phyloP scores from a whole-genome alignment of 1,284 basidiomycete species.

The Takashimella koratensis region DNA sequence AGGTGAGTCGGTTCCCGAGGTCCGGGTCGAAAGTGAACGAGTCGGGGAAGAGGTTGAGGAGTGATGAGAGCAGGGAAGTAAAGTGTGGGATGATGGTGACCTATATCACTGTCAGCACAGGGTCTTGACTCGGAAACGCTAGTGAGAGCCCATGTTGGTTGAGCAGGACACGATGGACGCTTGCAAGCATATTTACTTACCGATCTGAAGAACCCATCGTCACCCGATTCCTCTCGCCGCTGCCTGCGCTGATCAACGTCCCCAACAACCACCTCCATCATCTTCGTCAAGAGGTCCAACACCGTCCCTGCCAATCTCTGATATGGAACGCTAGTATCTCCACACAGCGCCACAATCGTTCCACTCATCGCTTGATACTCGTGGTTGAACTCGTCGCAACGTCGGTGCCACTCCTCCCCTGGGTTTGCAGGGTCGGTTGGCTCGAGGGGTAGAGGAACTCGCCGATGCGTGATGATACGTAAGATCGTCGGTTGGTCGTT shows the following conservation, averaged over 20 bases:
- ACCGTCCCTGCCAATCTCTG: not conserved
- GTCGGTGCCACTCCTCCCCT: not conserved
- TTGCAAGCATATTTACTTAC: too few species aligned
- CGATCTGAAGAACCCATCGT: not conserved
- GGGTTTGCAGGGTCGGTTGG: slow-evolving; percentile 4
- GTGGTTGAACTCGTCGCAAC: not conserved
- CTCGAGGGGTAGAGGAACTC: not conserved
- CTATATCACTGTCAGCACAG: not conserved
- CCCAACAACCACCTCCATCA: not conserved
- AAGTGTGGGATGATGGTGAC: not conserved
- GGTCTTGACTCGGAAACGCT: too few species aligned
- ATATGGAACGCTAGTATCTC: not conserved
- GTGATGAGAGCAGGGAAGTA: not conserved
- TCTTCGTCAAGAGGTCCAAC: not conserved
- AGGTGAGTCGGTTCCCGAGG: not conserved
- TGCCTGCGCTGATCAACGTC: not conserved
- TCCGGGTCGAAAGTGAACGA: not conserved
- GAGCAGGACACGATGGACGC: too few species aligned
- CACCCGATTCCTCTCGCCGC: not conserved
- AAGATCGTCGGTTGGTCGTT: slow-evolving; percentile 26
- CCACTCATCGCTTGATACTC: not conserved
- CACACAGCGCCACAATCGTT: not conserved
- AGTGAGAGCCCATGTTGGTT: too few species aligned
- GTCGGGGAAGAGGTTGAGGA: not conserved
- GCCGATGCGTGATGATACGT: slow-evolving; percentile 24